Percentiles rank a stretch among this genome's conserved stretches.
Evolutionary conservation across 257 asterid species (phyloP).

Genomic region (Prunella vulgaris): DNA sequence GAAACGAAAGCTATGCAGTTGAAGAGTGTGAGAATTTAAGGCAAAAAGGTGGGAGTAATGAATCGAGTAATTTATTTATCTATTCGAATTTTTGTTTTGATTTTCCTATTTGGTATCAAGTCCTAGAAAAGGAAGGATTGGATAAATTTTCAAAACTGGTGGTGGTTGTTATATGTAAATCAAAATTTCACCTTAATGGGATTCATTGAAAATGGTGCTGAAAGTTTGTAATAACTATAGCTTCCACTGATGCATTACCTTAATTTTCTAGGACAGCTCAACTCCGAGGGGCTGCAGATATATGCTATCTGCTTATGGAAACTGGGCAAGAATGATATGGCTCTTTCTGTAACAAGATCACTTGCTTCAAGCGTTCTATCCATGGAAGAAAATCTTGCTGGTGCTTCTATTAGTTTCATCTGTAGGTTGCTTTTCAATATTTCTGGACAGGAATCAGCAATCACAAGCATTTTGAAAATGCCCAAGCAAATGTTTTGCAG

Average conservation of each 20-base stretch:
- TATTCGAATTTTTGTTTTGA: not conserved
- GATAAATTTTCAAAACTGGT: not conserved
- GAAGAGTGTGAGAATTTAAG: constrained; percentile 67
- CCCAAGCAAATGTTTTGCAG: constrained; percentile 66
- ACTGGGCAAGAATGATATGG: constrained; percentile 70
- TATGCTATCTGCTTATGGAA: constrained; percentile 81
- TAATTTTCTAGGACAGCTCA: constrained; percentile 71
- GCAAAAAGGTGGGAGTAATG: constrained; percentile 57
- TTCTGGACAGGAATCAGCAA: constrained; percentile 72
- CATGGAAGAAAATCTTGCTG: constrained; percentile 58
- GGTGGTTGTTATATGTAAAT: not conserved
- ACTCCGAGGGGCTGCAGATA: constrained; percentile 64
- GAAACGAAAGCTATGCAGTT: constrained; percentile 59
- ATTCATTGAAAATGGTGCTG: constrained; percentile 1
- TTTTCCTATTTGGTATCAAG: constrained; percentile 1
- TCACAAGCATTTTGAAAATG: constrained; percentile 67
- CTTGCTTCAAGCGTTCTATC: constrained; percentile 64
- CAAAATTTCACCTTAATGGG: not conserved
- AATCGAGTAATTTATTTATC: constrained; percentile 14
- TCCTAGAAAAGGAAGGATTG: constrained; percentile 12
- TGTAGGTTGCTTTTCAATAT: constrained; percentile 65
- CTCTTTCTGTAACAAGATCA: constrained; percentile 53
- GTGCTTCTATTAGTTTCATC: constrained; percentile 62
- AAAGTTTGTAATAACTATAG: constrained; percentile 2
- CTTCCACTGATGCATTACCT: constrained; percentile 22